Evolutionary conservation across 2,329 filamentous ascomycete genomes (phyloP).

Genomic region (Mycogone perniciosa): DNA sequence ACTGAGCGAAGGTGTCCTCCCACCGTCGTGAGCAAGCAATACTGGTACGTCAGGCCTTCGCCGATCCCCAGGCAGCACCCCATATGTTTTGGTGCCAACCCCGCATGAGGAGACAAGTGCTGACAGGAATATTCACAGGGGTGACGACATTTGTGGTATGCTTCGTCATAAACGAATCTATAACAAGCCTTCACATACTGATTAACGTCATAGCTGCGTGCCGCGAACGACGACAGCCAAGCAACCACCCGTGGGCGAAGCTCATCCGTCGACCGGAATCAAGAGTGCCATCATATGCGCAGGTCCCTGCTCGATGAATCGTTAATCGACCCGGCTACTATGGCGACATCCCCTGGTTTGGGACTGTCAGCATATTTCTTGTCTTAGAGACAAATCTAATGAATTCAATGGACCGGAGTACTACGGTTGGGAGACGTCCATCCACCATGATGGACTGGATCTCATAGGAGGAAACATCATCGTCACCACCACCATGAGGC

Average conservation of each 20-base stretch:
- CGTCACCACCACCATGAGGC: no score
- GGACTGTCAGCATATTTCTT: background rate
- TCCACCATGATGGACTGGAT: no score
- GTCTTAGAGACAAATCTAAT: background rate
- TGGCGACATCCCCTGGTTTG: background rate
- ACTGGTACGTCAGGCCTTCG: constrained; percentile 31
- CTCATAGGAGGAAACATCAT: no score
- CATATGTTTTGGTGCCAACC: no score
- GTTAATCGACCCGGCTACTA: no score
- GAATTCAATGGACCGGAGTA: no score
- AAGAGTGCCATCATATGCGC: constrained; percentile 20
- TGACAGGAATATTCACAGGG: constrained; percentile 27
- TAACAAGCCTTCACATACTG: constrained; percentile 11
- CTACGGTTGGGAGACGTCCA: no score
- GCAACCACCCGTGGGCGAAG: constrained; percentile 33
- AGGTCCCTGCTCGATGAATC: constrained; percentile 24
- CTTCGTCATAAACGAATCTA: constrained; percentile 8
- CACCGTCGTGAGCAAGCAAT: constrained; percentile 39
- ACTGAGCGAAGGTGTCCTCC: constrained; percentile 38
- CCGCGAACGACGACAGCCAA: constrained; percentile 34
- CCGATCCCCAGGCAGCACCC: background rate
- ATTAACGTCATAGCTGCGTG: constrained; percentile 28
- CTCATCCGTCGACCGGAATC: constrained; percentile 30
- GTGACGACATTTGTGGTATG: constrained; percentile 41
- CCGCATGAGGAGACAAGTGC: constrained; percentile 10